A percentile compares a stretch with the other conserved stretches of the same genome.
Evolutionary conservation across 164 flowering plant genomes (phyloP).

Genomic region (Magnolia kwangsiensis): DNA sequence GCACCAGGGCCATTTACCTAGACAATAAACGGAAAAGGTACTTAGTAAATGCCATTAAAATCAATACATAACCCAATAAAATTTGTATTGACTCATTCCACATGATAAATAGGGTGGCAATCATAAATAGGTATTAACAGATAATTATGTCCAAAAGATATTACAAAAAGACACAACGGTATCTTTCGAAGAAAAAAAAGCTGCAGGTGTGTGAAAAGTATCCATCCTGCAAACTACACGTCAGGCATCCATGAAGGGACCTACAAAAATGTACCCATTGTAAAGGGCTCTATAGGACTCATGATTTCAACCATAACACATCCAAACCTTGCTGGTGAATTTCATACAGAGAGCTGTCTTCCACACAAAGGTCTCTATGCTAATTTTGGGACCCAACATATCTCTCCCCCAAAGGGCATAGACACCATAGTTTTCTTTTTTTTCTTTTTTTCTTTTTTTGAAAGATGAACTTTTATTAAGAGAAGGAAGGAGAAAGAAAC

Average conservation of each 20-base stretch:
- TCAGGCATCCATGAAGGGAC: not conserved
- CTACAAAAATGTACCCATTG: not conserved
- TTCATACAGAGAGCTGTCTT: not conserved
- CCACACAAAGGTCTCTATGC: not conserved
- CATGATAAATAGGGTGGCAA: too few relatives aligned
- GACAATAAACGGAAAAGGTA: slow-evolving; percentile 1
- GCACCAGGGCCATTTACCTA: slow-evolving; percentile 99
- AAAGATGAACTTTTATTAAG: too few relatives aligned
- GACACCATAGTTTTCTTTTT: not conserved
- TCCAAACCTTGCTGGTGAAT: not conserved
- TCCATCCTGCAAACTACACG: too few relatives aligned
- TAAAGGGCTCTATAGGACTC: not conserved
- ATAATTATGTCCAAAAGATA: not conserved
- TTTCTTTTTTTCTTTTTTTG: too few relatives aligned
- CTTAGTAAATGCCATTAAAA: not conserved
- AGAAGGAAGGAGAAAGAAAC: too few relatives aligned
- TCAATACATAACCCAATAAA: not conserved
- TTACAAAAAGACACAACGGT: not conserved
- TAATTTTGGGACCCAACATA: not conserved
- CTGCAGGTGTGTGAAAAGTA: not conserved
- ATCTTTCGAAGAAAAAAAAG: not conserved
- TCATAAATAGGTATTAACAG: too few relatives aligned
- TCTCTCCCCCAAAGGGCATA: not conserved
- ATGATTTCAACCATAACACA: not conserved
- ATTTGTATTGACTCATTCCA: not conserved